Evolutionary conservation across 1,139 yeast species (phyloP), one percentile per base, ranked within the genome.

Genomic region (Suhomyces coccinellae): DNA sequence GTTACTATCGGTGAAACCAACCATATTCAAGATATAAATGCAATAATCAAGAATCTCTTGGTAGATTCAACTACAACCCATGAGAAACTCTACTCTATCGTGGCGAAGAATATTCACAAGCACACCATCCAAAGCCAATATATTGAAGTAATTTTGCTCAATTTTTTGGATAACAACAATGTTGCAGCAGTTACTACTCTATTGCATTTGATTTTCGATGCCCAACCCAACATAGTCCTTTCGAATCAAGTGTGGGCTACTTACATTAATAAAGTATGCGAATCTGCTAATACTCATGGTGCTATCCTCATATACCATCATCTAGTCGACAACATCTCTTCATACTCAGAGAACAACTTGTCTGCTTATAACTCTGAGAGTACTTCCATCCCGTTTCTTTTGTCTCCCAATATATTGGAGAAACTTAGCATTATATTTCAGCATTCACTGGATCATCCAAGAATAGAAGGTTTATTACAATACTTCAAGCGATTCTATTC

Each of bases 401-500:
- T 73, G 3, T 50, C 65, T 1, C 67, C 69, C 0, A 41, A 52
- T 1, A 41, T 55, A 2, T 40, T 74, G 3, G 66, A 61, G 40
- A 50, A 45, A 7, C 48, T 74, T 9, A 63, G 69, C 0, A 37
- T 53, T 2, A 62, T 73, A 1, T 73, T 68, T 46, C 57, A 55
- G 12, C 58, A 57, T n/a, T 55, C 65, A 34, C 54, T 57, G 8
- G 67, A 67, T 45, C 52, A 62, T 1, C 50, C 48, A 9, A 57
- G 69, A 42, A 55, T 71, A 2, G 52, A 60, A 11, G 75, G 77
- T 0, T 40, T 72, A 14, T 35, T 65, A 7, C 56, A 52, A 10
- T 73, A 73, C 50, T 71, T 73, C 54, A 66, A 68, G 49, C 52
- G 75, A 34, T 73, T 64, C 48, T 73, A 71, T 53, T 72, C 77